Base-by-base conservation (phyloP, 2,329 filamentous ascomycete species). In the Ophiostoma fasciatum region DNA sequence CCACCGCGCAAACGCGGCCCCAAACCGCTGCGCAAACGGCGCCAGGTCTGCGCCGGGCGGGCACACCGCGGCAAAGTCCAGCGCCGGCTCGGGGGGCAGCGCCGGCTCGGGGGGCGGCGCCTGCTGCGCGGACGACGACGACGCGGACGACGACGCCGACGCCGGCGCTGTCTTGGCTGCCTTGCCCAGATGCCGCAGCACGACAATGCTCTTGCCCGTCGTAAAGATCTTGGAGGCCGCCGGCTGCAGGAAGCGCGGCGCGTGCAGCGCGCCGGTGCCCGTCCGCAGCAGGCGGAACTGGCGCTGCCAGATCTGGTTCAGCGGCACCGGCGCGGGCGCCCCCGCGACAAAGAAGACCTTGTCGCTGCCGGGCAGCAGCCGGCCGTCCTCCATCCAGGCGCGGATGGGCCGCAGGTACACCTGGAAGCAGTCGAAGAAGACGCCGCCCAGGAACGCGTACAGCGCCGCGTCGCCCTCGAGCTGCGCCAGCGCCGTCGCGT, bases 141-240 rank as follows among this genome's bases (percentile, higher is more conserved):
- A n/a, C n/a, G n/a, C n/a, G n/a, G n/a, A n/a, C n/a, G n/a, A n/a
- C n/a, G 44, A 19, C 12, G 28, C n/a, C 42, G 21, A 40, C 53
- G 28, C 41, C 55, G 39, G 37, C 51, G 49, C 36, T 49, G 35
- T 45, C 55, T 56, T 47, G 33, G 61, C 52, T 41, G 68, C 63
- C 37, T 67, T 63, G 28, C 75, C 72, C 10, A 94, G 62, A 32
- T 78, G 71, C 41, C 77, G 78, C n/a, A 94, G 59, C 30, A 94
- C 79, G 1, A 90, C 73, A 37, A 90, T 77, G 47, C 80, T 92
- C 56, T 94, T 94, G 0, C 88, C 88, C 2, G 83, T 78, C 1
- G 78, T 84, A 48, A 94, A 88, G 26, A 94, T 83, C 42, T 76
- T 80, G 18, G 63, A 59, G 1, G 73, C 74, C 2, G 77, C 71